Evolutionary conservation across 805 yeast genomes (phyloP).

Genomic region (Tetrapisispora taiwanensis): DNA sequence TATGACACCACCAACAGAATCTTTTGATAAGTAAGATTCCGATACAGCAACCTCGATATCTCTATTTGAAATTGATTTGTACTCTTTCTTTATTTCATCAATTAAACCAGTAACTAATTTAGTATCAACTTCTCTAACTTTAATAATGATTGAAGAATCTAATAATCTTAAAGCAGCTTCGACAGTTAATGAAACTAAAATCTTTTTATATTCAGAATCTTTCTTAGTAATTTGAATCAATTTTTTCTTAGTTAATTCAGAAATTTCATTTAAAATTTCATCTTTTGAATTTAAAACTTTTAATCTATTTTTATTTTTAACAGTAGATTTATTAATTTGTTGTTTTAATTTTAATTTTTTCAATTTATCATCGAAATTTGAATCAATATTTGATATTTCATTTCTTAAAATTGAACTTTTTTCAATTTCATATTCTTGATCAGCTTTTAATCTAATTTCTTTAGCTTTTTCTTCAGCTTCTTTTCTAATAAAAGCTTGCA

Average conservation of each 20-base stretch:
- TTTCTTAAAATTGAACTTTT: slow-evolving; percentile 90
- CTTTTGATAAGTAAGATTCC: slow-evolving; percentile 51
- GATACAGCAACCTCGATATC: slow-evolving; percentile 47
- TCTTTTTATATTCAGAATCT: slow-evolving; percentile 54
- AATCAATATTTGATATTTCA: slow-evolving; percentile 82
- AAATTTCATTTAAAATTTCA: slow-evolving; percentile 62
- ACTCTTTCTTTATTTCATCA: slow-evolving; percentile 51
- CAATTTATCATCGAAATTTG: slow-evolving; percentile 65
- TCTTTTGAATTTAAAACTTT: slow-evolving; percentile 82
- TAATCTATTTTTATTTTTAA: slow-evolving; percentile 90
- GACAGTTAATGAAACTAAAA: slow-evolving; percentile 68
- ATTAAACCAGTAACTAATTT: slow-evolving; percentile 33
- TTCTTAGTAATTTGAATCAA: slow-evolving; percentile 45
- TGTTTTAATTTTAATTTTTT: slow-evolving; percentile 89
- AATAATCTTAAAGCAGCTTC: slow-evolving; percentile 65
- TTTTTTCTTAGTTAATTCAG: slow-evolving; percentile 55
- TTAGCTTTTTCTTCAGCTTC: slow-evolving; percentile 98
- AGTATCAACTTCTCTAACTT: slow-evolving; percentile 36
- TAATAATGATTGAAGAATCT: slow-evolving; percentile 57
- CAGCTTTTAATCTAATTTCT: slow-evolving; percentile 91
- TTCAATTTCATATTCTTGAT: slow-evolving; percentile 97
- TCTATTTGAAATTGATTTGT: slow-evolving; percentile 51
- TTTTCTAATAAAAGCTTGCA: slow-evolving; percentile 97
- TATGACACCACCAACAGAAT: slow-evolving; percentile 70
- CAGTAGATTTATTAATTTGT: slow-evolving; percentile 90